Base-by-base conservation (phyloP, 495 filamentous ascomycete species). In the Talaromyces wortmannii region DNA sequence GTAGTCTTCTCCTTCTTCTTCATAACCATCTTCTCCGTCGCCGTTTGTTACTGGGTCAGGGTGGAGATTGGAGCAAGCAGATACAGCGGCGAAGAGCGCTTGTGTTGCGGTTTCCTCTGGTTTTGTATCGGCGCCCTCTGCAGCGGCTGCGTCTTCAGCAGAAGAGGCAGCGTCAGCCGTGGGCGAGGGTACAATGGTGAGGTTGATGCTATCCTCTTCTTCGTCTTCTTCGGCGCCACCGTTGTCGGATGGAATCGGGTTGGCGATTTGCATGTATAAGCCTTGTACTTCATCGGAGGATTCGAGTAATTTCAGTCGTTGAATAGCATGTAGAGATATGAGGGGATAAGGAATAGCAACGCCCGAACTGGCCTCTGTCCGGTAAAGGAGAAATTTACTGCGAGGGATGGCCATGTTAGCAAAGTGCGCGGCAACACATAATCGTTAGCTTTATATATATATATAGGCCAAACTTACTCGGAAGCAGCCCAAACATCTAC, bases 251-350 rank as follows among this genome's bases (percentile, higher is more conserved):
- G 79, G 74, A 29, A 80, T 71, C 3, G 81, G 76, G 15, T 83
- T 78, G 18, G 84, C 82, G 18, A 95, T 78, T 63, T 94, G 85
- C 79, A 95, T 87, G 70, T 90, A 92, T 6, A 96, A 80, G 4
- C 84, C 83, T 63, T 81, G 77, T 31, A 78, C 67, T 66, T 79
- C 74, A 48, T 67, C 61, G 4, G 68, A 50, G 15, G 64, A 61
- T 47, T 64, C 59, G 8, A 70, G 73, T 57, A 80, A 68, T 46
- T 61, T 67, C n/a, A 77, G 72, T 53, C 80, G 80, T 67, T 91
- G 87, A 67, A 91, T 82, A 7, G 92, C 94, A 69, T 98, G 94
- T 8, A 97, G 83, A 31, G 86, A 88, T 64, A 98, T 90, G 32
- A 83, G 71, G 4, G 88, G 90, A 75, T 96, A 98, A 12, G 91